phyloP scores from a whole-genome alignment of 1,284 basidiomycete species.

The Austroboletus olivaceoglutinosus region DNA sequence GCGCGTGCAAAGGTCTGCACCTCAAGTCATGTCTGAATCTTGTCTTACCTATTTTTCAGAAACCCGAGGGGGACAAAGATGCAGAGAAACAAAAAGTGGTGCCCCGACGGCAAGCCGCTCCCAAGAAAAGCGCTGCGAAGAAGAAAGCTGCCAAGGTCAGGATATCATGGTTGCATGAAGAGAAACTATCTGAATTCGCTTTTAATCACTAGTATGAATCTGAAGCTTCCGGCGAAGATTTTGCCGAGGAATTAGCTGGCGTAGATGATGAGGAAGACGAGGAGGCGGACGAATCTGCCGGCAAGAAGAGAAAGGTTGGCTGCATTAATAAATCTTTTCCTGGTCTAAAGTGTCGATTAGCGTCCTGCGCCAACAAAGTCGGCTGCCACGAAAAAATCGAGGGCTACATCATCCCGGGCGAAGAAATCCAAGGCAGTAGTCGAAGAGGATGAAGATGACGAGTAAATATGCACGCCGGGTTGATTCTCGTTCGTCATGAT shows the following conservation, averaged over 20 bases:
- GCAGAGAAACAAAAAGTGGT: constrained; percentile 43
- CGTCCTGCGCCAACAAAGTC: constrained; percentile 28
- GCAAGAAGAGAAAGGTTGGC: constrained; percentile 34
- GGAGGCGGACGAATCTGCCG: constrained; percentile 17
- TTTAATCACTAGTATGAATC: constrained; percentile 25
- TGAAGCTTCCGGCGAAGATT: constrained; percentile 33
- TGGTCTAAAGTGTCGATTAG: constrained; percentile 21
- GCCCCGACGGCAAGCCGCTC: constrained; percentile 19
- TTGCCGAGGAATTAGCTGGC: constrained; percentile 29
- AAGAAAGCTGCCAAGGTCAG: constrained; percentile 38
- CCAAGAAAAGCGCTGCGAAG: constrained; percentile 30
- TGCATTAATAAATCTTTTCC: not conserved
- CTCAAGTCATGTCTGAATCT: constrained; percentile 4
- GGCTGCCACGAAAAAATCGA: constrained; percentile 26
- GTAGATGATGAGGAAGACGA: constrained; percentile 33
- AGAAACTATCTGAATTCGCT: not conserved
- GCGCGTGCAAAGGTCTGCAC: constrained; percentile 40
- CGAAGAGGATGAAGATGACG: constrained; percentile 34
- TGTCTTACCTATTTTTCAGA: constrained; percentile 32
- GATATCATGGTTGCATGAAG: not conserved
- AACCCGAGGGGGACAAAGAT: constrained; percentile 35
- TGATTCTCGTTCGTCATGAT: constrained; percentile 1
- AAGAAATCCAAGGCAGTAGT: constrained; percentile 32
- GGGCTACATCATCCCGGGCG: constrained; percentile 21
- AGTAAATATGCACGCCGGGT: constrained; percentile 11